Evolutionary conservation across 352 stramenopile species (phyloP), one percentile per base, ranked within the genome.

Genomic region (Blastocystis sp.): DNA sequence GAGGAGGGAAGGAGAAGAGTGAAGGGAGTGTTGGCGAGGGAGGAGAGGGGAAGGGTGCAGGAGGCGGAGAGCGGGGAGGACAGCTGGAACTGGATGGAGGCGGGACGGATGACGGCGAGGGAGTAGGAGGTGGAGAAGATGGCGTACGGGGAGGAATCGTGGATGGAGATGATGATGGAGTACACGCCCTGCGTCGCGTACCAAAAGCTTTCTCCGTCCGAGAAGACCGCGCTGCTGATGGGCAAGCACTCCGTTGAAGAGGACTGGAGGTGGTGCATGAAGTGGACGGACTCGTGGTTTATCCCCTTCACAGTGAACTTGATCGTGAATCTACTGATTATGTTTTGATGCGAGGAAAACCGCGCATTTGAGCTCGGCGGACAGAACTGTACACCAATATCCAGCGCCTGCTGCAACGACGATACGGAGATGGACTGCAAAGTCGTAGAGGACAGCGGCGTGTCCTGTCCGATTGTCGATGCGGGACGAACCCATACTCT

Each of bases 81-180:
- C 21, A 40, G 23, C 9, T 40, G 28, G 7, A 76, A 23, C 28
- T 48, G n/a, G 48, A 76, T 40, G 21, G 21, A 48, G 14, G 41
- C 4, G 7, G 66, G 66, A 28, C 66, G 66, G n/a, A 76, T 2
- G 14, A 76, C 14, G 48, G 14, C 48, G 9, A 76, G 11, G 4
- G 66, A 52, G 48, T 76, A 76, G 28, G 66, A 76, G 4, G 66
- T 76, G n/a, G 66, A 76, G 38, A 76, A 76, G 66, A 76, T 23
- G 7, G 66, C 66, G 21, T 76, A 76, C 2, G 66, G 66, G 14
- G 66, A 28, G 21, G 21, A 21, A 11, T 76, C 66, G 48, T 76
- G 66, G 28, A 76, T 38, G 7, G 34, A 59, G n/a, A 76, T 41
- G 9, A 76, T 38, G 38, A 76, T 11, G 3, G 21, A 48, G 53